Base-by-base conservation (phyloP, 2,329 filamentous ascomycete species). In the Hypomyces rosellus region DNA sequence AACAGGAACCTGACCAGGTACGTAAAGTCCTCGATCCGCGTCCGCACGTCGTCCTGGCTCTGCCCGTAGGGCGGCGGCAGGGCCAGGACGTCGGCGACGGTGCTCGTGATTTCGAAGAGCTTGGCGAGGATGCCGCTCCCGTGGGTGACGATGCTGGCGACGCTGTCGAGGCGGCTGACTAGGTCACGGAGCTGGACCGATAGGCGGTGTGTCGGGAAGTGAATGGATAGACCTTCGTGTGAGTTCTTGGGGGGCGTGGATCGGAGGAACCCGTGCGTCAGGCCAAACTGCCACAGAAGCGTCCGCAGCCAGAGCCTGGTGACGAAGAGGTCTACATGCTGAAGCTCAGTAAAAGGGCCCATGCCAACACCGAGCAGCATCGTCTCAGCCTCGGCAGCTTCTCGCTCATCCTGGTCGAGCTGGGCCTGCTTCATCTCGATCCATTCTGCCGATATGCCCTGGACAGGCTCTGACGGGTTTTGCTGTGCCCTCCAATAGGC, bases 81-180 rank as follows among this genome's bases (percentile, higher is more conserved):
- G 41, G 77, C 74, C 18, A 81, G 69, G 2, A 82, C 78, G 55
- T 82, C 78, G 8, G 78, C 77, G 42, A 82, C 77, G 2, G 77
- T 81, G 59, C 77, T 79, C 0, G 77, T 76, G 53, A 82, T 78
- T 57, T 82, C 79, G 49, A 82, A 80, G 4, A 82, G 66, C 59
- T 82, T 82, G 53, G 79, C 74, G 47, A 81, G 66, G 49, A 82
- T 78, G 18, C 75, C 75, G 36, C 70, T 76, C 7, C 79, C 78
- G 55, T 82, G 77, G 4, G 78, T 74, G 25, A 73, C 73, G 51
- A 82, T 74, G 48, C 73, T 74, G 36, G 65, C 62, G 15, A 67
- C 61, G 50, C 62, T 69, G 5, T 63, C 60, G 1, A 72, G 56
- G 2, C 63, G 63, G 41, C 58, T 59, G 14, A 72, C 66, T 13